These are phyloP conservation scores for Trametes gibbosa DNA, from an alignment of 768 basidiomycete species.

Conservation along the genomic window DNA sequence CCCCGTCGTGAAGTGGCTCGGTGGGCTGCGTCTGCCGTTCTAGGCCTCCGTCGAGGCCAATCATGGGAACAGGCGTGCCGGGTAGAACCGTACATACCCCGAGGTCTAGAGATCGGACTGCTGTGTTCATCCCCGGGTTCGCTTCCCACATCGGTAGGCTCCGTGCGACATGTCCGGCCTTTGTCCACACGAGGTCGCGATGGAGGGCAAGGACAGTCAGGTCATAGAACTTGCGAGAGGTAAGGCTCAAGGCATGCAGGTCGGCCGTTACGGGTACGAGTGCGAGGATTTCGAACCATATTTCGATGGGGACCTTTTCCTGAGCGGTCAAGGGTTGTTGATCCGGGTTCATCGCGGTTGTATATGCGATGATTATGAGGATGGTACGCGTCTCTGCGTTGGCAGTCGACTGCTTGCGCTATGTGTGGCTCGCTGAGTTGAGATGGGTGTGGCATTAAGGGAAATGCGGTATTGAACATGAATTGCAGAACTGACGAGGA, in stretches of 20 bases:
- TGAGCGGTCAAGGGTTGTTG: neutral
- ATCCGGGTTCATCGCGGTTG: neutral
- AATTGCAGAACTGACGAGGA: too few relatives aligned
- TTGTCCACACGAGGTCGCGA: constrained; percentile 34
- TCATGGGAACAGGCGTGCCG: neutral
- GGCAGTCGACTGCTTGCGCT: too few relatives aligned
- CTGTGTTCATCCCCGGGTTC: constrained; percentile 13
- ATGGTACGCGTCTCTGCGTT: too few relatives aligned
- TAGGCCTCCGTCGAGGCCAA: constrained; percentile 6
- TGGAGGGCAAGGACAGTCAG: constrained; percentile 33
- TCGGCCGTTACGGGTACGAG: constrained; percentile 30
- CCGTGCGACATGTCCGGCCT: constrained; percentile 28
- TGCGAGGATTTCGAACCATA: constrained; percentile 40
- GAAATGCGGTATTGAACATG: too few relatives aligned
- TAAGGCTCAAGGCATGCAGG: constrained; percentile 32
- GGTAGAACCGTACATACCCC: constrained; percentile 20
- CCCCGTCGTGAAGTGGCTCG: neutral
- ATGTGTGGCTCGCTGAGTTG: too few relatives aligned
- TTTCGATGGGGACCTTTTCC: constrained; percentile 34
- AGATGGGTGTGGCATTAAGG: too few relatives aligned
- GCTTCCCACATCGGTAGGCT: constrained; percentile 24
- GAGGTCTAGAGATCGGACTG: constrained; percentile 21
- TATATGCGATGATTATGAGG: too few relatives aligned
- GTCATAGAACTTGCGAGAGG: constrained; percentile 31
- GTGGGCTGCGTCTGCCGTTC: neutral